Base-by-base conservation (phyloP, 306 rosid genomes). In the Prinsepia uniflora region DNA sequence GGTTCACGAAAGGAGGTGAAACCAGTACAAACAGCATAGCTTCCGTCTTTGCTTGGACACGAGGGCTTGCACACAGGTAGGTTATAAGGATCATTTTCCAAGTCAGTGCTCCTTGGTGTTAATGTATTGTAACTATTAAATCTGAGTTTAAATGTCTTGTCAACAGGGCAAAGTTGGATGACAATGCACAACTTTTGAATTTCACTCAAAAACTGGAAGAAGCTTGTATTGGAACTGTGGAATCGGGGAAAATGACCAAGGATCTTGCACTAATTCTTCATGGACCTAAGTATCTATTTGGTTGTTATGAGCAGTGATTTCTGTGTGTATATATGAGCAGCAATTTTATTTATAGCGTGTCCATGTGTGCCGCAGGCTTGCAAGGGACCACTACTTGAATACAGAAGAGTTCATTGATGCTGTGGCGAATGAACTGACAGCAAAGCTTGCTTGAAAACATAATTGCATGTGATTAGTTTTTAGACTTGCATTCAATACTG, bases 21-120 rank as follows among this genome's bases (percentile, higher is more conserved):
- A 94, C 98, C 61, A 89, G 98, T 87, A 94, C 98, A 73, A 94
- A 90, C 81, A 94, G 98, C 84, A 90, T 94, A 79, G 98, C 98
- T 39, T 94, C 98, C 42, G 90, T 94, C 65, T 90, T 94, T 76
- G 98, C 98, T 79, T 94, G 98, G 98, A 78, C 98, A 9, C 85
- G 89, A 13, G 98, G 98, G 68, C 97, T 94, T 71, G 86, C 96
- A 17, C 98, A 94, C 78, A 80, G 98, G 98, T 89, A 81, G 3
- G 56, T 76, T 55, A 6, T 46, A 40, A 56, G 62, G 59, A 36
- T 1, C n/a, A 62, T 65, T 48, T 24, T 64, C 56, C 46, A 4
- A 36, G 41, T 72, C 62, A 19, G n/a, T 7, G 24, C 58, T 45
- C 15, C 43, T 46, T 5, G 9, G 13, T 36, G 14, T 57, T 13